Base-by-base conservation (phyloP, 1,139 yeast genomes). In the Sugiyamaella japonica region DNA sequence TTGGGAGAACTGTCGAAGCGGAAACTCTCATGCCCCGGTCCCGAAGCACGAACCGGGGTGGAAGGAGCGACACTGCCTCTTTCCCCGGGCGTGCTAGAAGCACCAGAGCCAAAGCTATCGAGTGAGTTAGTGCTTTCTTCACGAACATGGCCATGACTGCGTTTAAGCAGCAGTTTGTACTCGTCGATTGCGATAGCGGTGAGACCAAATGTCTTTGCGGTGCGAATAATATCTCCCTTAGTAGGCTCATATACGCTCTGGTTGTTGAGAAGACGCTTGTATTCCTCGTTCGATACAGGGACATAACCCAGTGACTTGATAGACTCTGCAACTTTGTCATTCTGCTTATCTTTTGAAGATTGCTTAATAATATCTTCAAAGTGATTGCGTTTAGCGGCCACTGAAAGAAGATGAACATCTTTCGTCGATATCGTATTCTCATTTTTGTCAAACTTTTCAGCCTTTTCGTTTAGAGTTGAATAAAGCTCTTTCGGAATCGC, bases 401-500 rank as follows among this genome's bases (percentile, higher is more conserved):
- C 73, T 4, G 73, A 67, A n/a, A 61, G 60, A 13, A 61, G 57
- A 37, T 61, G 60, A 29, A 58, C 56, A 40, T 55, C 59, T 48
- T 37, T 52, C 40, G 48, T 56, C 50, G 56, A 56, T 12, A 49
- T 54, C n/a, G 60, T 54, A 20, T 39, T 48, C 2, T 58, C 60
- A 34, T 57, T 62, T 13, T 57, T 53, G 9, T 52, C 56, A 31
- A 48, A 43, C 16, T 36, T 45, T 13, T 58, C 57, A 12, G 64
- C 61, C 47, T 59, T 56, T 28, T 64, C 63, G 1, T 52, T 40
- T 32, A 63, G 41, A 9, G 52, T 37, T 5, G 75, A 73, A 56
- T 75, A 82, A 55, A 77, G 77, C 0, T 75, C 80, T 54, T 69
- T 66, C 2, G 85, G 74, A 16, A 85, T 61, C 13, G 80, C 60